Evolutionary conservation across 2,329 filamentous ascomycete genomes (phyloP), one percentile per base, ranked within the genome.

Genomic region (Aspergillus sojae): DNA sequence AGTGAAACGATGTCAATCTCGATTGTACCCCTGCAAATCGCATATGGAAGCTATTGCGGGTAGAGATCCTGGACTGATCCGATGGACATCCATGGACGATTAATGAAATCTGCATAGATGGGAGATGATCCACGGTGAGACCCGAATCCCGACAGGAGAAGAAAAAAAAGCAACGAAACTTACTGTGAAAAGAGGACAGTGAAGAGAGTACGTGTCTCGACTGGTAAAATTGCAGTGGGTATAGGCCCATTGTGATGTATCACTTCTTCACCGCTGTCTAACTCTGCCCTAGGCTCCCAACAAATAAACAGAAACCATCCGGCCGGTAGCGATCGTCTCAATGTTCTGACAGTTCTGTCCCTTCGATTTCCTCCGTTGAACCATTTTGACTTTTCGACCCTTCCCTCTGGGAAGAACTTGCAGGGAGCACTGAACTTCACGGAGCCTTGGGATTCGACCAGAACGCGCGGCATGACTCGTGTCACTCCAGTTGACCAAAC

Each of bases 391-490:
- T 23, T 23, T 5, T n/a, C 9, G 26, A 19, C 46, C 26, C 26
- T 46, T 46, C 43, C n/a, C 23, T 30, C 34, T 11, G 5, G 46
- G 26, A 32, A 32, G 26, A 7, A 32, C 26, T 52, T 19, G 46
- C 16, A 52, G 30, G 46, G 46, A 48, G 45, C 21, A 48, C 23
- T 26, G 14, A 28, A 23, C 26, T 14, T 48, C 16, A 9, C 21
- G 19, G 14, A 52, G 14, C 23, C 19, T n/a, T 36, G n/a, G 50
- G 52, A 34, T 54, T 30, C 30, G 19, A 54, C 52, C 21, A 54
- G 28, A 54, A n/a, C 52, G 52, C 23, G 52, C 19, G 52, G 10
- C 32, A 36, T 54, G 52, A 54, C 52, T 54, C 52, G 32, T 52
- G 46, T 54, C 14, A 21, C 30, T 26, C 11, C 52, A 54, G 52